Percentiles rank a stretch among this genome's conserved stretches.
These are phyloP conservation scores for Mediolabrus comicus DNA, from an alignment of 108 stramenopile genomes.

Conservation along the genomic window DNA sequence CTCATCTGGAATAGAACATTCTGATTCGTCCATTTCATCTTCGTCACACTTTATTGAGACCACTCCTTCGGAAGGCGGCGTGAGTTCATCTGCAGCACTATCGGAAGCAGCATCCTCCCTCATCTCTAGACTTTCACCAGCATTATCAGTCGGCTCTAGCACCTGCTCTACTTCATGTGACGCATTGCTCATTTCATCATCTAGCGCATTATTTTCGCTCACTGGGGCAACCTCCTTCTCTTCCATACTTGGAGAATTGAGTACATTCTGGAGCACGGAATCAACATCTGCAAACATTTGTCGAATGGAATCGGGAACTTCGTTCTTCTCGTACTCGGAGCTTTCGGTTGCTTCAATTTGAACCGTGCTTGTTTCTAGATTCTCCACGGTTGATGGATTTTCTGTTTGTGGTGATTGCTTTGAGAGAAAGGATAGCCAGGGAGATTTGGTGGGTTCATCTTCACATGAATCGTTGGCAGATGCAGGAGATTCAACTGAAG, in stretches of 20 bases:
- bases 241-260: neutral
- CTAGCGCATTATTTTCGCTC: no score
- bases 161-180: neutral
- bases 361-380: neutral
- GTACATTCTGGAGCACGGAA: neutral
- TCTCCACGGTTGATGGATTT: neutral
- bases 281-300: conserved; percentile 3
- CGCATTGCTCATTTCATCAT: neutral
- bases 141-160: neutral
- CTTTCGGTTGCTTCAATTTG: neutral
- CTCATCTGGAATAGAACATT: neutral
- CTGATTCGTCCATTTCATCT: neutral
- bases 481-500: neutral
- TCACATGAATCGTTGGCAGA: neutral
- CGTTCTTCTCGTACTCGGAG: neutral
- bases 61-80: neutral
- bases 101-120: neutral
- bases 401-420: neutral
- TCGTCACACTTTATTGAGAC: neutral
- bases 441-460: neutral
- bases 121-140: neutral
- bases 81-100: neutral
- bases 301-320: neutral
- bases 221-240: no score
- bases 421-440: neutral